Conservation (phyloP, 73 alveolate genomes). For the Effrenium voratum region DNA sequence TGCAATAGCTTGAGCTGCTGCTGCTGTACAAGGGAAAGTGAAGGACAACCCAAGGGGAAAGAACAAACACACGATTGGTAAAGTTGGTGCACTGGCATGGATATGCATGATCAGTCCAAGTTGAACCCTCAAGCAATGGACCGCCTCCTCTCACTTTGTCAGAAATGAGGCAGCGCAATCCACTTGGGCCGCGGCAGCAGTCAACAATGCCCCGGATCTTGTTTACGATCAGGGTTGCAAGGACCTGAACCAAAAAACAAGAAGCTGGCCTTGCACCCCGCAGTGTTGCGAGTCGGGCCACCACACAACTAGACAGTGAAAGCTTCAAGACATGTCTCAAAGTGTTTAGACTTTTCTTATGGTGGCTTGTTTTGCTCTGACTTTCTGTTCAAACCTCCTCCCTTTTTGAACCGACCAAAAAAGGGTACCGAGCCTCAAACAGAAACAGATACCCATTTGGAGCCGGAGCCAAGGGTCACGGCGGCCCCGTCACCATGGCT, state of each 20-base stretch:
- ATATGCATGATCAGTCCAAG: too few species aligned
- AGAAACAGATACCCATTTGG: too few species aligned
- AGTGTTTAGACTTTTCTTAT: background rate
- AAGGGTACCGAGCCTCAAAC: background rate
- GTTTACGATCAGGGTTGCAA: slow-evolving; percentile 98
- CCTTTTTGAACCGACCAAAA: background rate
- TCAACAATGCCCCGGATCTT: slow-evolving; percentile 98
- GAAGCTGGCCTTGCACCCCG: background rate
- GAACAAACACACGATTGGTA: too few species aligned
- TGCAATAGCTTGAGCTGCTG: too few species aligned
- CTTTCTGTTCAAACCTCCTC: background rate
- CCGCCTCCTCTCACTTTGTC: too few species aligned
- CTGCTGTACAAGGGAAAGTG: too few species aligned
- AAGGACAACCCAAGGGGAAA: too few species aligned
- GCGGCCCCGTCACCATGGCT: too few species aligned
- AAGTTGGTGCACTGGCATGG: too few species aligned
- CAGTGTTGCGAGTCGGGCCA: background rate
- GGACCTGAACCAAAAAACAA: slow-evolving; percentile 96
- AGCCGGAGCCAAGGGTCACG: too few species aligned
- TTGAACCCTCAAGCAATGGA: too few species aligned
- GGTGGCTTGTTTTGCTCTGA: background rate
- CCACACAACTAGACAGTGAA: background rate
- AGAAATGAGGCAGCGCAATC: too few species aligned
- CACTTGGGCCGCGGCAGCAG: slow-evolving; percentile 95
- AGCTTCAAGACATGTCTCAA: background rate